These are phyloP conservation scores for Botryobasidium botryosum DNA, from an alignment of 768 basidiomycete genomes.

Conservation along the genomic window DNA sequence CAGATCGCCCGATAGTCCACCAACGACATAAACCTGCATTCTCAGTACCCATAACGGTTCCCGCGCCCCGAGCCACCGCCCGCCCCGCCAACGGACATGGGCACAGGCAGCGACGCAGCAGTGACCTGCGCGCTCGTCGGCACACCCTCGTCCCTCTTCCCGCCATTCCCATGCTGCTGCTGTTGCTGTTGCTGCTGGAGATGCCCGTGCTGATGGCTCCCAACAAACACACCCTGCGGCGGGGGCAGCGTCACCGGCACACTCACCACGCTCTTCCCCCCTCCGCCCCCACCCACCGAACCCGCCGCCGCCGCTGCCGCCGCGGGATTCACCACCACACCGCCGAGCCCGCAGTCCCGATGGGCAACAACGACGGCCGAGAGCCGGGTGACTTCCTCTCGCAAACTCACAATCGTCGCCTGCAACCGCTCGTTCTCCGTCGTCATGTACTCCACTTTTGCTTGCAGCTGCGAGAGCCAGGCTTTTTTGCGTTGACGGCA, in stretches of 20 bases:
- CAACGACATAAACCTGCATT: neutral
- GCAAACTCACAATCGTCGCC: conserved; percentile 65
- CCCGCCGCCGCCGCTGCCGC: neutral
- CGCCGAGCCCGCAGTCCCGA: conserved; percentile 21
- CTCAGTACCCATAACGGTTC: neutral
- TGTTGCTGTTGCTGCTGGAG: neutral
- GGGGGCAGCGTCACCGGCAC: neutral
- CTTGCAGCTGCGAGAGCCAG: conserved; percentile 84
- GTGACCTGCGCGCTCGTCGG: neutral
- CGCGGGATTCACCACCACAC: neutral
- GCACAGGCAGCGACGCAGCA: neutral
- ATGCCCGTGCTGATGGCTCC: neutral
- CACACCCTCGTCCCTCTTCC: neutral
- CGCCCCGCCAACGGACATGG: no score
- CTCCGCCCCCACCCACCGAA: neutral
- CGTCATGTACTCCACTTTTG: conserved; percentile 81
- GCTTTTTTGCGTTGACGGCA: conserved; percentile 99
- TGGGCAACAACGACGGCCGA: conserved; percentile 25
- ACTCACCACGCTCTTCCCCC: neutral
- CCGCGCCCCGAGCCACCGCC: neutral
- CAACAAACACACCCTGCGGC: neutral
- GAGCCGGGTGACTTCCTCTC: conserved; percentile 83
- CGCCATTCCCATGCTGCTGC: neutral
- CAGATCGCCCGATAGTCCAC: no score
- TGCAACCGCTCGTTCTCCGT: conserved; percentile 92